Conservation (phyloP, 2,329 filamentous ascomycete genomes). For the Parafenestella ontariensis region DNA sequence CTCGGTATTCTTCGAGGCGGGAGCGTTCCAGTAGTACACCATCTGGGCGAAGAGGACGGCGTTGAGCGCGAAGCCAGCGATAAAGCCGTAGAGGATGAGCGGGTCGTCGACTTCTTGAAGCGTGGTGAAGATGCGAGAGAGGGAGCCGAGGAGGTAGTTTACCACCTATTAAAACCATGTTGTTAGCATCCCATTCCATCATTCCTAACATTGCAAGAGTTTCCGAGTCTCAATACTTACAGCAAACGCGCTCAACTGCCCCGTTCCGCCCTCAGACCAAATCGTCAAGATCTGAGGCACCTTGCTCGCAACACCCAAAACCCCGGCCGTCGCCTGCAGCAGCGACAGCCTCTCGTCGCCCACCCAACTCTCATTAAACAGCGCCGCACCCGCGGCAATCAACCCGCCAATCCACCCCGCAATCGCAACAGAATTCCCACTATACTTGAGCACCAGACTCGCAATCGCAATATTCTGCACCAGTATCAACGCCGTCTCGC, state of each 20-base stretch:
- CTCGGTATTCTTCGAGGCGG: conserved; percentile 37
- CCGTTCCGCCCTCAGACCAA: conserved; percentile 83
- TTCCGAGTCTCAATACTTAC: no score
- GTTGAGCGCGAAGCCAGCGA: conserved; percentile 91
- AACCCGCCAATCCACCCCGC: conserved; percentile 81
- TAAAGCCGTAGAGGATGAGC: conserved; percentile 92
- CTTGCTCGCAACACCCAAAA: conserved; percentile 87
- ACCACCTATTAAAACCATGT: conserved; percentile 86
- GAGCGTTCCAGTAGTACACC: conserved; percentile 91
- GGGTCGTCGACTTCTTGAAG: conserved; percentile 97
- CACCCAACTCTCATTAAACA: conserved; percentile 73
- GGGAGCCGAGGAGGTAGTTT: conserved; percentile 93
- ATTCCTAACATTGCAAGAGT: background rate
- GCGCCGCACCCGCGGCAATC: conserved; percentile 70
- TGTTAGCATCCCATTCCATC: no score
- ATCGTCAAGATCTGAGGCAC: conserved; percentile 91
- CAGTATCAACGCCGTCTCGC: conserved; percentile 91
- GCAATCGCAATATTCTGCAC: conserved; percentile 92
- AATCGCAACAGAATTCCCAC: conserved; percentile 70
- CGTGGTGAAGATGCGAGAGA: conserved; percentile 96
- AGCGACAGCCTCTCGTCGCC: conserved; percentile 72
- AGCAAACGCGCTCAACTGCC: conserved; percentile 94
- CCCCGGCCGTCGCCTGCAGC: conserved; percentile 83
- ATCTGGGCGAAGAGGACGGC: conserved; percentile 86
- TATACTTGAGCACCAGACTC: conserved; percentile 84